Conservation (phyloP, 768 basidiomycete species). For the Pulveroboletus ravenelii region DNA sequence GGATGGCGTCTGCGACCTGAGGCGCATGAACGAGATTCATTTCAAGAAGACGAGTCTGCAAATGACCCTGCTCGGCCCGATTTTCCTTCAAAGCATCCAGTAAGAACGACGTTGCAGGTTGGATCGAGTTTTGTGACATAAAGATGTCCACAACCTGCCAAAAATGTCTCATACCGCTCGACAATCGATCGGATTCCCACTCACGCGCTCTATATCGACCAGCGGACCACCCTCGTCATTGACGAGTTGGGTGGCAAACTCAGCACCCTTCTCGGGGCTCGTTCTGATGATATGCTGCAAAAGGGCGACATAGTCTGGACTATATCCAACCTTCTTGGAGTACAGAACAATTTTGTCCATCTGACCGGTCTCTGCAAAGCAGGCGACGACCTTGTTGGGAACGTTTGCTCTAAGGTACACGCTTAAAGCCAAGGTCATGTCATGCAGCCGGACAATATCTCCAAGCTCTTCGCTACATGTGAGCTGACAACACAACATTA, state of each 20-base stretch:
- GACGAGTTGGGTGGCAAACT: slow-evolving; percentile 91
- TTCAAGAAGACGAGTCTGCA: slow-evolving; percentile 94
- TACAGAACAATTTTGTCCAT: slow-evolving; percentile 98
- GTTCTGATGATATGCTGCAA: slow-evolving; percentile 95
- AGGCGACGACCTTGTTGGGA: slow-evolving; percentile 97
- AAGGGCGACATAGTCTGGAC: slow-evolving; percentile 86
- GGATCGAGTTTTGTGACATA: slow-evolving; percentile 99
- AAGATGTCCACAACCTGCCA: slow-evolving; percentile 92
- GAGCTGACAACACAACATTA: slow-evolving; percentile 48
- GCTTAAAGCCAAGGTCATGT: slow-evolving; percentile 95
- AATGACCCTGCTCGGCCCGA: slow-evolving; percentile 90
- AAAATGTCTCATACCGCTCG: neutral
- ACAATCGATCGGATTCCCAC: slow-evolving; percentile 17
- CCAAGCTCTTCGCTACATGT: slow-evolving; percentile 99
- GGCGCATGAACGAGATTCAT: slow-evolving; percentile 98
- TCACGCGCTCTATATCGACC: slow-evolving; percentile 87
- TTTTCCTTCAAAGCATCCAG: slow-evolving; percentile 98
- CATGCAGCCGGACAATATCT: slow-evolving; percentile 89
- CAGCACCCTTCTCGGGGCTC: slow-evolving; percentile 96
- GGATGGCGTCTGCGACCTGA: slow-evolving; percentile 97
- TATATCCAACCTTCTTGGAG: slow-evolving; percentile 93
- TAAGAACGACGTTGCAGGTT: slow-evolving; percentile 96
- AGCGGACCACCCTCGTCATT: slow-evolving; percentile 92
- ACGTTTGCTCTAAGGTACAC: slow-evolving; percentile 97
- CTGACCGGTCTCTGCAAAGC: slow-evolving; percentile 98